phyloP scores from a whole-genome alignment of 2,329 filamentous ascomycete genomes.

The Claviceps africana region DNA sequence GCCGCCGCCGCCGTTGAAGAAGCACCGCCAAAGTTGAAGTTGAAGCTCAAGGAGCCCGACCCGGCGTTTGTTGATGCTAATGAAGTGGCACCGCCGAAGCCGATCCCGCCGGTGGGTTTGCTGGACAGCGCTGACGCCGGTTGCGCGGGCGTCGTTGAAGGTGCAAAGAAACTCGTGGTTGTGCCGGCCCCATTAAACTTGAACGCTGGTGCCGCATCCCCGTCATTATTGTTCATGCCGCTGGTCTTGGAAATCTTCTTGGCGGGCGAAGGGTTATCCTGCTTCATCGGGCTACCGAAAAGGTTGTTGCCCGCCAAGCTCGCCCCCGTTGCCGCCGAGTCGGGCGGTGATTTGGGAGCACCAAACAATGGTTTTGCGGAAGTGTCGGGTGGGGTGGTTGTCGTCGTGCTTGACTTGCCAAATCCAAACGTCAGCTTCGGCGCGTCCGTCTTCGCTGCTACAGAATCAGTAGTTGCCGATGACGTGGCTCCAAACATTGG shows the following conservation, averaged over 20 bases:
- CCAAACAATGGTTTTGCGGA: conserved; percentile 25
- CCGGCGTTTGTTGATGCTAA: conserved; percentile 8
- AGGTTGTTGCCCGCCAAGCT: conserved; percentile 14
- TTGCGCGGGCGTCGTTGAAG: conserved; percentile 12
- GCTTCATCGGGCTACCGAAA: conserved; percentile 31
- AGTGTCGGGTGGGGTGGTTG: conserved; percentile 15
- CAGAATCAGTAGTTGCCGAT: conserved; percentile 9
- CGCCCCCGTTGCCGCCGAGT: neutral
- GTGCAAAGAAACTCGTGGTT: conserved; percentile 26
- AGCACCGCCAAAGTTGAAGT: conserved; percentile 16
- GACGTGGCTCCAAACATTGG: conserved; percentile 6
- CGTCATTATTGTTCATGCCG: conserved; percentile 13
- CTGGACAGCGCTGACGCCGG: neutral
- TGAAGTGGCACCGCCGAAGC: conserved; percentile 22
- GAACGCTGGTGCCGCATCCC: conserved; percentile 19
- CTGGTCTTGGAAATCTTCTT: conserved; percentile 22
- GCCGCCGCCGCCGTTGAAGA: conserved; percentile 5
- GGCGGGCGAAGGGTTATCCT: conserved; percentile 25
- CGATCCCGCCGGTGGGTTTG: conserved; percentile 14
- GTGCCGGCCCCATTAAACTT: conserved; percentile 18
- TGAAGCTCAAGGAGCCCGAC: conserved; percentile 16
- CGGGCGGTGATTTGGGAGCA: conserved; percentile 20
- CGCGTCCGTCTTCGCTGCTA: conserved; percentile 5
- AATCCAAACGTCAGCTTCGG: conserved; percentile 22
- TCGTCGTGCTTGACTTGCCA: conserved; percentile 14